Base-by-base conservation (phyloP, 257 asterid species). In the Solanum etuberosum region DNA sequence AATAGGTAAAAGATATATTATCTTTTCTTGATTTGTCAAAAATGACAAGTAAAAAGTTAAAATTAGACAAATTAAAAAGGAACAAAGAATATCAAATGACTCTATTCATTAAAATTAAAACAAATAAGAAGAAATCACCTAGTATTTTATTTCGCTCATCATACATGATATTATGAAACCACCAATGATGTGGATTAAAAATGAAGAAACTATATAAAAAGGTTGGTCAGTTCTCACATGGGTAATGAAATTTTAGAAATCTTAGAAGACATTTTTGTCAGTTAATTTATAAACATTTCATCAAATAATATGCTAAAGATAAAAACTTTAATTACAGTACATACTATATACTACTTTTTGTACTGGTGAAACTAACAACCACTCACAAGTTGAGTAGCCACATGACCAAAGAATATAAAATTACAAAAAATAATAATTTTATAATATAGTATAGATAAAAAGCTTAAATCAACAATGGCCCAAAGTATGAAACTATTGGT, bases 401-500 rank as follows among this genome's bases (percentile, higher is more conserved):
- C 54, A 48, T 54, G 54, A 37, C 68, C 11, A 43, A 32, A 73
- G 85, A 74, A 54, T 34, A 63, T n/a, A 8, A 27, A 88, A 31
- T 74, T 42, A 54, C 73, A 83, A 35, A 27, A 20, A 25, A 7
- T 3, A 8, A 18, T 13, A 34, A 59, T 35, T 11, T 29, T 25
- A 83, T 71, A 20, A 54, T 54, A 72, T 3, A n/a, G 71, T 74
- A 88, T 90, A 87, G 89, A 83, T 83, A 76, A 35, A 88, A 86
- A 88, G 89, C 84, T 80, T 81, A 54, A 57, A 83, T 86, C 90
- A 89, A 46, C 82, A 89, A 88, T 88, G 90, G 89, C 90, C 90
- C 92, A 84, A 88, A 88, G 68, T 29, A 48, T 81, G 85, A 38
- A 78, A 13, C 34, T 43, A 18, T 40, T 35, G 43, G 42, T 73